These are phyloP conservation scores for Annulohypoxylon stygium DNA, from an alignment of 495 filamentous ascomycete genomes.

Conservation along the genomic window DNA sequence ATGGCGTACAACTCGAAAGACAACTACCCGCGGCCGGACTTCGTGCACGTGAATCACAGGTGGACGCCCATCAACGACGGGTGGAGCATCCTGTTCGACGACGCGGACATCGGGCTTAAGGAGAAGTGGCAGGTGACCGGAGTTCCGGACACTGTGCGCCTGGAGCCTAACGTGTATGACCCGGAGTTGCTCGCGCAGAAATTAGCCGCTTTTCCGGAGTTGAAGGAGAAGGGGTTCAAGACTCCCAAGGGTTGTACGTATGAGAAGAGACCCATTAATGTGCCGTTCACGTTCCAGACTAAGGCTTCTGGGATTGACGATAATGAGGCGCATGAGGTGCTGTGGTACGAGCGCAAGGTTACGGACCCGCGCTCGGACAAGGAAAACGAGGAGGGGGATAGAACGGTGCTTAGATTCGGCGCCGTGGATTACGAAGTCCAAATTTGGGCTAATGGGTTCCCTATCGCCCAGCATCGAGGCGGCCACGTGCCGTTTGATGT, in stretches of 20 bases:
- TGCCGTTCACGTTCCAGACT: constrained; percentile 71
- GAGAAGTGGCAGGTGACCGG: constrained; percentile 55
- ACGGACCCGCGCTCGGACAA: constrained; percentile 58
- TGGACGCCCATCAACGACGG: constrained; percentile 68
- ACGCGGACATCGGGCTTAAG: constrained; percentile 62
- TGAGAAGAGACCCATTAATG: constrained; percentile 61
- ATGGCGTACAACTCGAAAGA: constrained; percentile 53
- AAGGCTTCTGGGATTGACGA: constrained; percentile 68
- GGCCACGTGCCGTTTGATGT: constrained; percentile 71
- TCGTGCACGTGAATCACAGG: constrained; percentile 61
- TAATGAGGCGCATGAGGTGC: constrained; percentile 67
- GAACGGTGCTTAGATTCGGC: constrained; percentile 68
- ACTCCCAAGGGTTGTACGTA: constrained; percentile 42
- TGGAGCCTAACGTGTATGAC: constrained; percentile 12
- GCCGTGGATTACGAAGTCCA: constrained; percentile 74
- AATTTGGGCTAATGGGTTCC: constrained; percentile 67
- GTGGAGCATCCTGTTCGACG: constrained; percentile 71
- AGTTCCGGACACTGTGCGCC: constrained; percentile 47
- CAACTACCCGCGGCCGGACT: constrained; percentile 64
- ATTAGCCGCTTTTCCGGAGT: constrained; percentile 51
- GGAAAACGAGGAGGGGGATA: constrained; percentile 52
- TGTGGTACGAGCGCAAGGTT: constrained; percentile 70
- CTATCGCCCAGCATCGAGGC: constrained; percentile 66
- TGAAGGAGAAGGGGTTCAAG: constrained; percentile 50
- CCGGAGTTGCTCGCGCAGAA: constrained; percentile 43